Base-by-base conservation (phyloP, 2,329 filamentous ascomycete genomes). In the Botrytis tulipae region DNA sequence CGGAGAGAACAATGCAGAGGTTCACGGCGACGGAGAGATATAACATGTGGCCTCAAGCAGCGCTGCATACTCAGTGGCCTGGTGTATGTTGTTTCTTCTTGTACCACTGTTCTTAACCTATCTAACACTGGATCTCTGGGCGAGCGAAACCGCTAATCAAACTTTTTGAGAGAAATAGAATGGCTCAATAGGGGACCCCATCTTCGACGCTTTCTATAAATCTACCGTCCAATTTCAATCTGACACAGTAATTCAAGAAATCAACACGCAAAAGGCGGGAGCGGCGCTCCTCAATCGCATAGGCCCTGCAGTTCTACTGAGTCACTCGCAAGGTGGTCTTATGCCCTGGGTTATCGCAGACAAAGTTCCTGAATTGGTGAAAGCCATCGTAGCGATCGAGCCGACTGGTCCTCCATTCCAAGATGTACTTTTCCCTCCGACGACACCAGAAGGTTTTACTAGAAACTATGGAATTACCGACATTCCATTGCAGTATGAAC, bases 361-460 rank as follows among this genome's bases (percentile, higher is more conserved):
- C 77, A 78, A 79, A 35, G 80, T 83, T 0, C 85, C 85, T 1
- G 67, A 80, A 5, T 81, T 86, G 4, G 82, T 84, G 7, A 82
- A 82, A 62, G 83, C 80, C 0, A 79, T 87, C 4, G 77, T 87
- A 1, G 78, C 83, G 0, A 76, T 87, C 3, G 86, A 87, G 77
- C 85, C 85, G 3, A 81, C 80, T 0, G 85, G 85, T 0, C 85
- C 86, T 18, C 85, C 85, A 0, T 87, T 87, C 76, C 80, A 76
- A 40, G 83, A 86, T 22, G 78, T 83, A 44, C 6, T 51, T 29
- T 65, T 71, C 25, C 32, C 69, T 12, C 29, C 57, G 0, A 71
- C 32, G 6, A 71, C 29, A 1, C 32, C 57, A 12, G 69, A 32
- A 7, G 82, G 85, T 51, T 81, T 79, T n/a, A 77, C 76, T 0